Percentiles rank a stretch among this genome's conserved stretches.
phyloP scores from a whole-genome alignment of 441 rosid species.

The Gossypium trilobum region DNA sequence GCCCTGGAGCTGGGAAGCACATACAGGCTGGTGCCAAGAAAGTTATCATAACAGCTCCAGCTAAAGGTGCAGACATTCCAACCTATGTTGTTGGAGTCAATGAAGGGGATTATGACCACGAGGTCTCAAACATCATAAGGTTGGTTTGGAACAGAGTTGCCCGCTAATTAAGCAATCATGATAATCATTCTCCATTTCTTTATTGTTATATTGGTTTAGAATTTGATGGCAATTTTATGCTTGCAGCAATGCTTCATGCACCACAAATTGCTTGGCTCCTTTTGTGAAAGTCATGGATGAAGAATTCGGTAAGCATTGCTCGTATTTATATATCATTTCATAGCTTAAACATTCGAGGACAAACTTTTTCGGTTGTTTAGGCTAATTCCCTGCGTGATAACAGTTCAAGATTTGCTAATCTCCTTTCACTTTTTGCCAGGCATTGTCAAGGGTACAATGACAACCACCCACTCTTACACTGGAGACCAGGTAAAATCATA shows the following conservation, averaged over 20 bases:
- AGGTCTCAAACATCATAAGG: conserved; percentile 79
- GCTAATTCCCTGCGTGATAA: background rate
- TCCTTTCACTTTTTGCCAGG: conserved; percentile 38
- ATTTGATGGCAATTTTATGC: conserved; percentile 8
- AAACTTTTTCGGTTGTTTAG: background rate
- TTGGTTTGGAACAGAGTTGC: conserved; percentile 14
- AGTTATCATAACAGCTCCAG: conserved; percentile 90
- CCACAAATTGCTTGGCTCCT: conserved; percentile 92
- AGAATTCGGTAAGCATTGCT: conserved; percentile 54
- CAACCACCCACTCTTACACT: conserved; percentile 95
- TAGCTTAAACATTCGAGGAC: background rate
- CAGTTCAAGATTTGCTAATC: background rate
- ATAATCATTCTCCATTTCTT: background rate
- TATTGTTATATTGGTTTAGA: background rate
- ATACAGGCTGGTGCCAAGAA: conserved; percentile 93
- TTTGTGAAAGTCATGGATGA: conserved; percentile 83
- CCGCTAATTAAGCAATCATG: background rate
- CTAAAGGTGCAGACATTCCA: conserved; percentile 95
- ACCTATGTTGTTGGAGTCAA: conserved; percentile 92
- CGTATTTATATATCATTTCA: background rate
- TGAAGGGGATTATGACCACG: conserved; percentile 66
- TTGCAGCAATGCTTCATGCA: conserved; percentile 93
- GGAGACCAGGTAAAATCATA: conserved; percentile 72
- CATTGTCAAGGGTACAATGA: conserved; percentile 96
- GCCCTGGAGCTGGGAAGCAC: conserved; percentile 91